phyloP scores from a whole-genome alignment of 371 early-diverging fungal species.

The Coemansia sp. region DNA sequence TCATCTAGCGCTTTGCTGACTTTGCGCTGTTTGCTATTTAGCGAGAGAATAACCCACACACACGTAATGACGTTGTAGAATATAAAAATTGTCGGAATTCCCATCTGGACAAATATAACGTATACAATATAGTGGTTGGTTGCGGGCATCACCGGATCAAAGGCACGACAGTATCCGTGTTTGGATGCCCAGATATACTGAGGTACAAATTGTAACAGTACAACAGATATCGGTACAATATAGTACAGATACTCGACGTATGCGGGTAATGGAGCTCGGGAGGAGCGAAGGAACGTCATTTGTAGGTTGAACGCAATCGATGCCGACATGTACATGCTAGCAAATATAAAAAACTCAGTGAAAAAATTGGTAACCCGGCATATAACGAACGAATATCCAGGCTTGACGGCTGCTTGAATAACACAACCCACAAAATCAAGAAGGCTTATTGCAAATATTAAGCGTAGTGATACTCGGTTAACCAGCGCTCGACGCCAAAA shows the following conservation, averaged over 20 bases:
- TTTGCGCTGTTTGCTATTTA: constrained; percentile 23
- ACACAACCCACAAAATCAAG: constrained; percentile 18
- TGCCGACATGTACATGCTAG: constrained; percentile 27
- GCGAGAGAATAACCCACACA: constrained; percentile 12
- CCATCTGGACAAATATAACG: constrained; percentile 4
- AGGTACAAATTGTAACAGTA: constrained; percentile 9
- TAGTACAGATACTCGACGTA: constrained; percentile 33
- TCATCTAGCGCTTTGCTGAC: constrained; percentile 11
- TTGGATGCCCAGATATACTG: constrained; percentile 14
- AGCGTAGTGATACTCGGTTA: constrained; percentile 26
- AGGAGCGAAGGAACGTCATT: constrained; percentile 25
- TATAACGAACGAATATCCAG: too few species aligned
- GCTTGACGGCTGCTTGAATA: neutral
- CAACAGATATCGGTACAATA: constrained; percentile 12
- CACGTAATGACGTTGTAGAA: constrained; percentile 29
- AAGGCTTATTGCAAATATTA: constrained; percentile 23
- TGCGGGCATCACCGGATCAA: constrained; percentile 1
- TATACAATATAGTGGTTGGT: constrained; percentile 11
- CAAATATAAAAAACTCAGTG: neutral
- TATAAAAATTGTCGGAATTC: constrained; percentile 15
- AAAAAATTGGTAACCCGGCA: too few species aligned
- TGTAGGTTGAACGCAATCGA: constrained; percentile 37
- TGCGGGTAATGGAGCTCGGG: constrained; percentile 6
- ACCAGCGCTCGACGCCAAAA: constrained; percentile 28
- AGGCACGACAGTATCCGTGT: constrained; percentile 9